Base-by-base conservation (phyloP, 169 alveolate species). In the Cryptosporidium xiaoi region DNA sequence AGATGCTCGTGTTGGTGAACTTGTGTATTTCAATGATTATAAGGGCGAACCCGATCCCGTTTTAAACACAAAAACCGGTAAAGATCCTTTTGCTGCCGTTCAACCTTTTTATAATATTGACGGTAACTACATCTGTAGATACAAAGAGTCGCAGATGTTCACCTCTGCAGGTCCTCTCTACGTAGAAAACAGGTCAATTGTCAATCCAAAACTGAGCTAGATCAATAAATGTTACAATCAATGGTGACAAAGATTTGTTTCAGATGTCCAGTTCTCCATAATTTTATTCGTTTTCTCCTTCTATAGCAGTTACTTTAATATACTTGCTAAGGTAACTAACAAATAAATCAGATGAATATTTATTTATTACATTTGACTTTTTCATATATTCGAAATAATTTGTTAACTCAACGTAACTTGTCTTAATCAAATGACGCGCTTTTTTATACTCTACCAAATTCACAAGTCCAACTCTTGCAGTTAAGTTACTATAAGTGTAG, bases 1-100 rank as follows among this genome's bases (percentile, higher is more conserved):
- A 34, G 66, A 66, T 18, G 84, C 82, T 36, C 24, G 58, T 92
- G 92, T 92, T 64, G 95, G 95, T 5, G 95, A 92, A 33, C 84
- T 91, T 13, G 77, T 92, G 5, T 29, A 24, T 18, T 82, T 67
- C 48, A 91, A 91, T 51, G 94, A 90, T 18, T 87, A 51, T 40
- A 56, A 64, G 1, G 95, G 95, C 16, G 94, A 91, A 27, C 95
- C 95, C 1, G 95, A 92, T 51, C 83, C 55, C 18, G 94, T 91
- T 18, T 92, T 92, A 55, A 91, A 90, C 64, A 82, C 91, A 20
- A 92, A 92, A 65, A 90, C 93, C 6, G 94, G 94, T 24, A 92
- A 92, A 65, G 94, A 92, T 66, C 92, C 95, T 13, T 92, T 92
- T 82, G 84, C 71, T 24, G 90, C 91, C 46, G 95, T 92, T 6